Conservation (phyloP, 176 grass and related monocot genomes). For the Themeda triandra region DNA sequence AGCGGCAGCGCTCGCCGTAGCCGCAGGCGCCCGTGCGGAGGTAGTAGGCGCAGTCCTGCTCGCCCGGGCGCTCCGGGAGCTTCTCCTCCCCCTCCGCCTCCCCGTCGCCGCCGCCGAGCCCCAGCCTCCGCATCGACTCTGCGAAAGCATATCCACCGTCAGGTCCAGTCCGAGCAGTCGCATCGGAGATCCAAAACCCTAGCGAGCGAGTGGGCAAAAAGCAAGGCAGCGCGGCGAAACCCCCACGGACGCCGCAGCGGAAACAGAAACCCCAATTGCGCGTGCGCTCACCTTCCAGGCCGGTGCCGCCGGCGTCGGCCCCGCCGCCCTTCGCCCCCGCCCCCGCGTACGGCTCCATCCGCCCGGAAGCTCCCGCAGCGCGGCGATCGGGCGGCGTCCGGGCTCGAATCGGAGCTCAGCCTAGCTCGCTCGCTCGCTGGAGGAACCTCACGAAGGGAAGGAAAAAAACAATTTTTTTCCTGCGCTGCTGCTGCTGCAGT, state of each 20-base stretch:
- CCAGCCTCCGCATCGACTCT: conserved; percentile 84
- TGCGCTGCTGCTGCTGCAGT: not conserved
- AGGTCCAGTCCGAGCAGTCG: not conserved
- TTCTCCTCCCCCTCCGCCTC: not conserved
- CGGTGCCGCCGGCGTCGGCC: conserved; percentile 30
- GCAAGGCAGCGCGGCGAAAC: not conserved
- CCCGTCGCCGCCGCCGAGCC: conserved; percentile 35
- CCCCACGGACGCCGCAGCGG: not conserved
- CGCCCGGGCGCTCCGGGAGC: conserved; percentile 80
- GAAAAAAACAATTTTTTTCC: not conserved
- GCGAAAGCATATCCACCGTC: not conserved
- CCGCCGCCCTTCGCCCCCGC: not conserved
- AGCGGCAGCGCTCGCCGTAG: conserved; percentile 89
- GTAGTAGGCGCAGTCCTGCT: conserved; percentile 80
- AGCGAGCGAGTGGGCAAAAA: not conserved
- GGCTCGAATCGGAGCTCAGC: conserved; percentile 11
- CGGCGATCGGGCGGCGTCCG: conserved; percentile 14
- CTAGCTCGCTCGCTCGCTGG: too few relatives aligned
- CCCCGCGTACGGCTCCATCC: conserved; percentile 49
- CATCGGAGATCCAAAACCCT: conserved; percentile 49
- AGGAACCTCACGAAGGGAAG: not conserved
- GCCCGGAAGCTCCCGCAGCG: not conserved
- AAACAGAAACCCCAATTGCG: conserved; percentile 10
- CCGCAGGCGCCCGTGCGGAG: conserved; percentile 81
- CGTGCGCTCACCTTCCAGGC: conserved; percentile 58